Evolutionary conservation across 2,329 filamentous ascomycete genomes (phyloP), one percentile per base, ranked within the genome.

Genomic region (Ophiostoma triangulosporum): DNA sequence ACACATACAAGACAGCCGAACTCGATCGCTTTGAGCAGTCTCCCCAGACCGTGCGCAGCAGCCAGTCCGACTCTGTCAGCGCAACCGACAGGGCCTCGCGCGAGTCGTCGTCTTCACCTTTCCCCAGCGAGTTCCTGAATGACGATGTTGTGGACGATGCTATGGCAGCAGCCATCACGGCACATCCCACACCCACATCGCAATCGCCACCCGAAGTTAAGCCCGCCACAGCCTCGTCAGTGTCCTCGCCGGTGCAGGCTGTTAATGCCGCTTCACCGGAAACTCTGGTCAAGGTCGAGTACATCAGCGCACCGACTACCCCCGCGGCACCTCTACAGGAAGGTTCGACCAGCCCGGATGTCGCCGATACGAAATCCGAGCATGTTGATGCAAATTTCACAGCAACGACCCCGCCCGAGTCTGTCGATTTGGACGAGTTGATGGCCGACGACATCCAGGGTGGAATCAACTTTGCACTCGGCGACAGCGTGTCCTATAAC

Each of bases 1-100:
- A 61, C 26, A 65, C 62, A 54, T 63, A 62, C 56, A 59, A 65
- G 17, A 60, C 67, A 26, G 65, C 67, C 36, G 65, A 68, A 51
- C 62, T 69, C 8, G 62, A 65, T 53, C 63, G 64, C 49, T 62
- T 68, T 22, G 62, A 66, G 50, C 64, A 63, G 15, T 46, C 24
- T 4, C 43, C 43, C 38, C 38, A 22, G 15, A 50, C 48, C 5
- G 17, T 49, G 49, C 24, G 20, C 22, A 17, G 17, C 36, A 33
- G 38, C 48, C 38, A 22, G 27, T 22, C 29, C 22, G 46, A 22
- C 27, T 27, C 50, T 33, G 46, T 36, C 29, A 17, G 26, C 17
- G 43, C 43, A 6, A 46, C 43, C 6, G 43, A 46, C 15, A 29
- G 29, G n/a, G 17, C n/a, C 20, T 29, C 43, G 24, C 43, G 43